These are phyloP conservation scores for Sarcomyxa edulis DNA, from an alignment of 768 basidiomycete species.

Conservation along the genomic window DNA sequence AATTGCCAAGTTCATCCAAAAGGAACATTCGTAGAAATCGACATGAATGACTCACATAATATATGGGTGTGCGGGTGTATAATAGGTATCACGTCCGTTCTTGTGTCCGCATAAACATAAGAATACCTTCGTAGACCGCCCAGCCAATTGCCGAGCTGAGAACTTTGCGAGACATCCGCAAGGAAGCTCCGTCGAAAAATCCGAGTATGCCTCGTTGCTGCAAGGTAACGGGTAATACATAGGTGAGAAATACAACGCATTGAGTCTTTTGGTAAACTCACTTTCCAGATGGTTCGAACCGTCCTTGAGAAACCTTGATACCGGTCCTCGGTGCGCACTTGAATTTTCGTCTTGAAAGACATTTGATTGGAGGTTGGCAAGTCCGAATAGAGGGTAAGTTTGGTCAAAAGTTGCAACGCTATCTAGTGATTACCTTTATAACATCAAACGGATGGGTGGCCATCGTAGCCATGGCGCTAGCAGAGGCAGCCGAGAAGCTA, in stretches of 20 bases:
- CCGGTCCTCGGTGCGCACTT: conserved; percentile 74
- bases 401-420: background rate
- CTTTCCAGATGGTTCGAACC: conserved; percentile 61
- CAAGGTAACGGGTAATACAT: background rate
- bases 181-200: conserved; percentile 81
- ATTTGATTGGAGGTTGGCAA: background rate
- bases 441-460: conserved; percentile 93
- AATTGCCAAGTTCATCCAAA: conserved; percentile 88
- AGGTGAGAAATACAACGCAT: conserved; percentile 1
- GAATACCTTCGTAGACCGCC: conserved; percentile 81
- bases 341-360: conserved; percentile 72
- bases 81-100: no score
- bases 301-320: conserved; percentile 73
- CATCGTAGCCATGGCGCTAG: conserved; percentile 80
- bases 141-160: conserved; percentile 88
- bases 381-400: no score
- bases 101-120: conserved; percentile 49
- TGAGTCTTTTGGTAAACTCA: conserved; percentile 29
- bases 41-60: conserved; percentile 6
- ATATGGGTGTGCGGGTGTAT: no score
- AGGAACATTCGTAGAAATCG: conserved; percentile 61
- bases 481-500: conserved; percentile 65
- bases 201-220: conserved; percentile 79
- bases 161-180: conserved; percentile 83
- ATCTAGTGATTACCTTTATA: conserved; percentile 59